Evolutionary conservation across 2,329 filamentous ascomycete genomes (phyloP), one percentile per base, ranked within the genome.

Genomic region (Claviceps humidiphila): DNA sequence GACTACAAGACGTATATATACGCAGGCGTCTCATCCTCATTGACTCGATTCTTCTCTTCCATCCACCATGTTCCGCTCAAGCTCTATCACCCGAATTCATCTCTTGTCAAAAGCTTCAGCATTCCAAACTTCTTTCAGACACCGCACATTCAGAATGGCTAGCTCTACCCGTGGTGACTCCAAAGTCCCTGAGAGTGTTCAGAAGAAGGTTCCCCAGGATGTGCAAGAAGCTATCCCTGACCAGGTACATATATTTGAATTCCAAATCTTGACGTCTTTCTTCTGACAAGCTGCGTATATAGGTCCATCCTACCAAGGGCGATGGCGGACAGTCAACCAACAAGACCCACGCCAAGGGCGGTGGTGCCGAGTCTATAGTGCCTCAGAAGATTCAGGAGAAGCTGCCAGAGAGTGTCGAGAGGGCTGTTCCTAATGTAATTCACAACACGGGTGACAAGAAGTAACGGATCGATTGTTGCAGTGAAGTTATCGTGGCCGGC

Each of bases 301-400:
- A 62, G 60, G 37, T 62, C 9, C 60, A 62, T 3, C 58, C 60
- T 2, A 62, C 60, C 1, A 53, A 48, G 0, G 48, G 53, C 6
- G 52, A 56, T 1, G 52, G 55, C 7, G 56, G 53, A 1, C 54
- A 60, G 41, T 58, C 56, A 0, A 57, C 54, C 11, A 55, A 56
- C 13, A 48, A 56, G 14, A 52, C 59, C 1, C 59, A 63, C 6
- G 57, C 58, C 1, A 59, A 59, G 37, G 54, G 51, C 1, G 54
- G 52, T 5, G 53, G 57, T 0, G 41, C 55, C 1, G 55, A 56
- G 11, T 63, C 61, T 2, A 51, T 59, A 0, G 44, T 62, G 8
- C 59, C 61, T 1, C 49, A 58, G 46, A 61, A 61, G 43, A 11
- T 58, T 0, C 61, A 63, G 48, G 56, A 63, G 52, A 57, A 50